Evolutionary conservation across 1,139 yeast genomes (phyloP).

Genomic region (Kodamaea alishanica): DNA sequence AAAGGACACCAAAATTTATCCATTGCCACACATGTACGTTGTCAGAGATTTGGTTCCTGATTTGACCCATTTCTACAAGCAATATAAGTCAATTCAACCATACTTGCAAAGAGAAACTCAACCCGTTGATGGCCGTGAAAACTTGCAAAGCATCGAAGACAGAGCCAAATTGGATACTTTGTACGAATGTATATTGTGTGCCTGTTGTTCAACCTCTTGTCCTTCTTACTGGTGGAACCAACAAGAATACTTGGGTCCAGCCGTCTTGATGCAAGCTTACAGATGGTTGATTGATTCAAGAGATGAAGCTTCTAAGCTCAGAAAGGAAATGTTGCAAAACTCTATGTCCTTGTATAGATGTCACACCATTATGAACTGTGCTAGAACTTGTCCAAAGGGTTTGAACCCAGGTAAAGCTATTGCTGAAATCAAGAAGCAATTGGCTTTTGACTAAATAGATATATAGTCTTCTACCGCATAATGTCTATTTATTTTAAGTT

Average conservation of each 20-base stretch:
- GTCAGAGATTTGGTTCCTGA: constrained; percentile 98
- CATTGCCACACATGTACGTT: constrained; percentile 97
- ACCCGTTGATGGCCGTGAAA: constrained; percentile 92
- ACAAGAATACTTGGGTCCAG: constrained; percentile 97
- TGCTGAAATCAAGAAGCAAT: constrained; percentile 92
- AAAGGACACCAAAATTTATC: constrained; percentile 85
- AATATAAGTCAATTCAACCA: constrained; percentile 97
- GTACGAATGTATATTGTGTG: constrained; percentile 97
- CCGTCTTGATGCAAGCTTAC: constrained; percentile 97
- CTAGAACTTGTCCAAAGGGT: constrained; percentile 98
- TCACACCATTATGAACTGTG: constrained; percentile 98
- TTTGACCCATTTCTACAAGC: constrained; percentile 95
- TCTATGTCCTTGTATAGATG: constrained; percentile 98
- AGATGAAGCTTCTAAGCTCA: constrained; percentile 78
- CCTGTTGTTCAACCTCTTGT: constrained; percentile 98
- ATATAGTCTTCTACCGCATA: too few relatives aligned
- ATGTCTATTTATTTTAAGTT: too few relatives aligned
- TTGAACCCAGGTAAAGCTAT: constrained; percentile 97
- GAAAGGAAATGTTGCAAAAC: constrained; percentile 91
- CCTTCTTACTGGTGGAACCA: constrained; percentile 99
- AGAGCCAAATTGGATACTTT: constrained; percentile 95
- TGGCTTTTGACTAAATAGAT: constrained; percentile 63
- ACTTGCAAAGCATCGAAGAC: constrained; percentile 86
- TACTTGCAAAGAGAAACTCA: constrained; percentile 78
- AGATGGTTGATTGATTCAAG: constrained; percentile 98